These are phyloP conservation scores for Botrytis fragariae DNA, from an alignment of 2,329 filamentous ascomycete species.

Conservation along the genomic window DNA sequence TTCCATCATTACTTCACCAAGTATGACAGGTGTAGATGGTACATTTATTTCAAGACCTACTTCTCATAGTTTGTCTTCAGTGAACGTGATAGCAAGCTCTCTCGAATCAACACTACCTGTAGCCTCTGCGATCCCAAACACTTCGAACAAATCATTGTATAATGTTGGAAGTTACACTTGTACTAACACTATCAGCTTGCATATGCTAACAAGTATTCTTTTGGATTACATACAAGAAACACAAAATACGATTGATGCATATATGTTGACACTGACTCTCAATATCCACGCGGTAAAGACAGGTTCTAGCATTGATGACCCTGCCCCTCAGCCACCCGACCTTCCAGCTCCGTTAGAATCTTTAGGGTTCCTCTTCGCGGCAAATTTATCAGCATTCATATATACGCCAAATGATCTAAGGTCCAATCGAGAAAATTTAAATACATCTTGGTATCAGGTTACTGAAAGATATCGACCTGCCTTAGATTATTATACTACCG, in stretches of 20 bases:
- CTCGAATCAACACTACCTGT: constrained; percentile 28
- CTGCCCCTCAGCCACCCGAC: constrained; percentile 41
- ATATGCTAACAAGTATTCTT: constrained; percentile 49
- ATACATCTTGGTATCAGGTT: constrained; percentile 55
- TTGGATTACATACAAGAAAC: constrained; percentile 53
- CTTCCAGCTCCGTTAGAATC: constrained; percentile 47
- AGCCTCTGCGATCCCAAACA: constrained; percentile 23
- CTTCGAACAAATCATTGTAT: constrained; percentile 39
- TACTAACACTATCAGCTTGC: constrained; percentile 50
- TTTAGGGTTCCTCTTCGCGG: constrained; percentile 48
- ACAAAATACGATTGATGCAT: constrained; percentile 53
- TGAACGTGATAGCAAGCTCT: constrained; percentile 21
- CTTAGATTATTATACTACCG: constrained; percentile 50
- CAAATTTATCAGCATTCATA: constrained; percentile 48
- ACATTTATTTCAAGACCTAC: neutral
- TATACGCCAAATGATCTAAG: constrained; percentile 53
- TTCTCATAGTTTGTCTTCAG: neutral
- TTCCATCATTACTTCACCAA: neutral
- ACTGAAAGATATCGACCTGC: constrained; percentile 45
- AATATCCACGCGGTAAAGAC: constrained; percentile 58
- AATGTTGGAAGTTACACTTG: constrained; percentile 55
- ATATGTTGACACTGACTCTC: constrained; percentile 51
- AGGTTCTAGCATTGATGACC: constrained; percentile 44
- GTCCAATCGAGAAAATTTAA: constrained; percentile 54
- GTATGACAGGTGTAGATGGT: neutral